phyloP scores from a whole-genome alignment of 345 rosid species.

The Lepidium africanum region DNA sequence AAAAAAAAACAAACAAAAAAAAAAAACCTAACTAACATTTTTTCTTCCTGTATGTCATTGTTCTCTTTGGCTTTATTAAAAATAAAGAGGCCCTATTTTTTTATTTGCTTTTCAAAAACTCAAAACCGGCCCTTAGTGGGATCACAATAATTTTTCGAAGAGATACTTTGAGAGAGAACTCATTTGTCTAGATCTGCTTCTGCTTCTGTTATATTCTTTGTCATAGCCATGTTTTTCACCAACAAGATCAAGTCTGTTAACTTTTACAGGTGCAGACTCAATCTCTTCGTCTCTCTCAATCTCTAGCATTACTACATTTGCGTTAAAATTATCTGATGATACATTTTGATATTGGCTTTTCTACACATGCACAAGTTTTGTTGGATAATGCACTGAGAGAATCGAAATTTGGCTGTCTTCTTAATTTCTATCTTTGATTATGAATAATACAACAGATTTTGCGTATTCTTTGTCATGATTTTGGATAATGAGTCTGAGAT shows the following conservation, averaged over 20 bases:
- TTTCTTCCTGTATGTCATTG: not conserved
- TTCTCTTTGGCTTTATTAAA: no score
- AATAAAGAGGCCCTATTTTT: no score
- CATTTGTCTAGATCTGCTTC: constrained; percentile 4
- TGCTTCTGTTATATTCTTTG: not conserved
- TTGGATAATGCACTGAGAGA: not conserved
- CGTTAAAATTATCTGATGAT: not conserved
- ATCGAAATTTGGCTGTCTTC: not conserved
- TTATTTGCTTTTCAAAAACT: not conserved
- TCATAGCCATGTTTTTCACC: constrained; percentile 47
- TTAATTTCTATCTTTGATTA: not conserved
- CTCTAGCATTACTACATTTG: not conserved
- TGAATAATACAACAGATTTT: not conserved
- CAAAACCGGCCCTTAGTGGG: not conserved
- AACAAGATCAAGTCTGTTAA: constrained; percentile 63
- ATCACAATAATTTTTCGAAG: not conserved
- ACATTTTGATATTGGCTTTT: not conserved
- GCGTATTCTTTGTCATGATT: not conserved
- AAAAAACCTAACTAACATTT: not conserved
- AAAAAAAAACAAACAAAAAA: not conserved
- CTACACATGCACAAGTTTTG: not conserved
- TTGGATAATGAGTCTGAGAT: not conserved
- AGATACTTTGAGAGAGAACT: not conserved
- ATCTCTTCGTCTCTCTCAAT: not conserved
- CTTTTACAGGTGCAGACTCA: constrained; percentile 48